Base-by-base conservation (phyloP, 2,329 filamentous ascomycete species). In the Aureobasidium melanogenum region DNA sequence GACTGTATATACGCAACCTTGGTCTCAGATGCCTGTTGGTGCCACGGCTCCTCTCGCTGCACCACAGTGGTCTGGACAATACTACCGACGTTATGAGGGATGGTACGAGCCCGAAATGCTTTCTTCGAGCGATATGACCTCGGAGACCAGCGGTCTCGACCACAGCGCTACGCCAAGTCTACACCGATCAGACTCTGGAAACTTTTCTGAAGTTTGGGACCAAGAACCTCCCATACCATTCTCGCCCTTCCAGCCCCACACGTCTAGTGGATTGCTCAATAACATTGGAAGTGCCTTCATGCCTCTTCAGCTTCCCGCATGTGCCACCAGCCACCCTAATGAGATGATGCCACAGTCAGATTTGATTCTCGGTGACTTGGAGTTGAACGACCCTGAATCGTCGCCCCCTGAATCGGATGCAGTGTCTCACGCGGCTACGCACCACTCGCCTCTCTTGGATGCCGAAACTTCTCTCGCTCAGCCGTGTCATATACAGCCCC, bases 181-280 rank as follows among this genome's bases (percentile, higher is more conserved):
- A 15, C 38, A 30, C 26, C 22, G 44, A 39, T 59, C 56, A 14
- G 44, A 59, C 24, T 59, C 56, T 12, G 56, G 38, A 24, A 44
- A 50, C 9, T 48, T 59, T 17, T 59, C 56, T 17, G 56, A 59
- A 17, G 32, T 34, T 7, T 59, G 56, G 56, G 56, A 59, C 6
- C 56, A 30, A 32, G 56, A 59, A 19, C 56, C 38, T 30, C 34
- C 34, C 10, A 47, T 57, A 2, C 54, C 41, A 12, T 46, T 57
- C 41, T 57, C 54, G 22, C 30, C 39, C 12, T 46, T 47, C 22
- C 41, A 57, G 26, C 38, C 39, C 8, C 28, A 19, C 19, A 19
- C 17, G 12, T 44, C 52, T 17, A 56, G 30, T 22, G 56, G 34
- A 15, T 32, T 59, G n/a, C 36, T 59, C 17, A 50, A 36, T 34